Evolutionary conservation across 2,329 filamentous ascomycete species (phyloP), one percentile per base, ranked within the genome.

Genomic region (Fusarium pininemorale): DNA sequence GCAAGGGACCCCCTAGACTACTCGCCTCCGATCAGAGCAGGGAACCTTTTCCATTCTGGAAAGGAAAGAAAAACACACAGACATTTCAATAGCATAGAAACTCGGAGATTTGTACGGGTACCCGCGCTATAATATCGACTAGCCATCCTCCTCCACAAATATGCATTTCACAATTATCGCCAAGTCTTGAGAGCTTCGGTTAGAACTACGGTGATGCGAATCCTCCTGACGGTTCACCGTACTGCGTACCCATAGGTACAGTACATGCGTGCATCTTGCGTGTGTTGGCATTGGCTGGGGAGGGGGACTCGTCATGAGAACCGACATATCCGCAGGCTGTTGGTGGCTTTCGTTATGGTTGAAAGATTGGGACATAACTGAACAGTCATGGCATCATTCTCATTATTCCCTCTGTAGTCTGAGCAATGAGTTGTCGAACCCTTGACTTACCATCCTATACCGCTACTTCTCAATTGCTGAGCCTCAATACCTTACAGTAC

Each of bases 71-170:
- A 35, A 47, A 37, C 35, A 51, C 32, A 68, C 30, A 28, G 20
- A 51, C 32, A 44, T 50, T n/a, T 28, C 55, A 38, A 35, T 69
- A 57, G 69, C 67, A 67, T 71, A 51, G 67, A 41, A 30, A 28
- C 56, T 71, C 69, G 66, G 67, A 71, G 66, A 72, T 72, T 72
- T 66, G 67, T 55, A 62, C 51, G 51, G 18, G 14, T 54, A n/a
- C 50, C 35, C 61, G 69, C 57, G 32, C 24, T 50, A 42, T 38
- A 26, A 32, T 26, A 32, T 41, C 51, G 45, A 57, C 58, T 47
- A 18, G 32, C 37, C 41, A 45, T 56, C 53, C 53, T 45, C 48
- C 47, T 55, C 44, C 37, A 51, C 38, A 39, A 41, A 56, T 48
- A 35, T 41, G 41, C 45, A 51, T 48, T 45, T 63, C 54, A 47